Conservation (phyloP, 2,329 filamentous ascomycete genomes). For the Rhynchosporium graminicola region DNA sequence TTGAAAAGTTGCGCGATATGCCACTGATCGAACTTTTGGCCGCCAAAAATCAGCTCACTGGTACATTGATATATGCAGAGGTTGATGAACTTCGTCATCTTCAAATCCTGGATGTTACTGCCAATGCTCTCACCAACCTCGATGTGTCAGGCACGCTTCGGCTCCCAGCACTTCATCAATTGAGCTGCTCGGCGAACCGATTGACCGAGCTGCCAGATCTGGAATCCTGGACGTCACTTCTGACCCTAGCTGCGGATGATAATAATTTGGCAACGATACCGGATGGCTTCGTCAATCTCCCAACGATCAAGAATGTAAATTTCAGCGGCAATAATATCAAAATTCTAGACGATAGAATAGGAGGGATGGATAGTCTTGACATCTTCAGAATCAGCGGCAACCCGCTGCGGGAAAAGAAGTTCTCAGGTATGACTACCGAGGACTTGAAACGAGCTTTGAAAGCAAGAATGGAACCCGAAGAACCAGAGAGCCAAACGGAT, state of each 20-base stretch:
- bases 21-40: slow-evolving; percentile 73
- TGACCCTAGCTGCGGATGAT: slow-evolving; percentile 75
- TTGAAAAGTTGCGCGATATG: slow-evolving; percentile 65
- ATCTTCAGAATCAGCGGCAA: slow-evolving; percentile 84
- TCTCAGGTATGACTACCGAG: slow-evolving; percentile 75
- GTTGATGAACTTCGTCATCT: slow-evolving; percentile 62
- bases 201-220: slow-evolving; percentile 73
- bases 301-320: slow-evolving; percentile 73
- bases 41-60: slow-evolving; percentile 76
- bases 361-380: slow-evolving; percentile 74
- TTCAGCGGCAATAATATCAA: slow-evolving; percentile 84
- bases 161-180: slow-evolving; percentile 68
- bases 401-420: slow-evolving; percentile 84
- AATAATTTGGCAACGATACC: slow-evolving; percentile 80
- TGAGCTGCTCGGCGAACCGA: slow-evolving; percentile 81
- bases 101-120: slow-evolving; percentile 75
- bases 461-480: slow-evolving; percentile 61
- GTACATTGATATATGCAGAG: slow-evolving; percentile 66
- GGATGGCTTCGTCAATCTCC: slow-evolving; percentile 67
- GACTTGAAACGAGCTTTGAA: slow-evolving; percentile 76
- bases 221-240: slow-evolving; percentile 69
- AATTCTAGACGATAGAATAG: slow-evolving; percentile 72
- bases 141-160: slow-evolving; percentile 40
- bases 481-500: slow-evolving; percentile 35
- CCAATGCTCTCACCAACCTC: slow-evolving; percentile 64